Evolutionary conservation across 2,329 filamentous ascomycete species (phyloP).

Genomic region (Aspergillus tamarii): DNA sequence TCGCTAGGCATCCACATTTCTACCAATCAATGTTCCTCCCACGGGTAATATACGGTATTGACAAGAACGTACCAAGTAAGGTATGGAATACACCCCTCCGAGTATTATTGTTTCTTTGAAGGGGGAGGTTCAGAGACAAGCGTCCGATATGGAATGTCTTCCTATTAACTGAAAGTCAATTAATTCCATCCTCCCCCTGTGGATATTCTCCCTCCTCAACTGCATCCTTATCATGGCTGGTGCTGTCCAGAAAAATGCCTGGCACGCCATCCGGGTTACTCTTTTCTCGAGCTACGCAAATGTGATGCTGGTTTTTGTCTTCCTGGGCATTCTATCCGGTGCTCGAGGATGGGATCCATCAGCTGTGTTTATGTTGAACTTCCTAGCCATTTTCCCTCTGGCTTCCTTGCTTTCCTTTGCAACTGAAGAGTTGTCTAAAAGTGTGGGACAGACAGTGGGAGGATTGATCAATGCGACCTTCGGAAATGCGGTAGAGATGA

Average conservation of each 20-base stretch:
- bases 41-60: not conserved
- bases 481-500: slow-evolving; percentile 65
- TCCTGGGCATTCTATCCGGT: slow-evolving; percentile 72
- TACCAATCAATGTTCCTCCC: not conserved
- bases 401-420: slow-evolving; percentile 11
- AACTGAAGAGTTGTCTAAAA: slow-evolving; percentile 11
- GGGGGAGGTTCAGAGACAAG: no score
- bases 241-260: not conserved
- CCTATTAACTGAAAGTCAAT: not conserved
- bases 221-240: not conserved
- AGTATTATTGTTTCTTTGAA: not conserved
- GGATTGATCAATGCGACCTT: slow-evolving; percentile 48
- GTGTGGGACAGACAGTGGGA: slow-evolving; percentile 11
- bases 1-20: slow-evolving; percentile 11
- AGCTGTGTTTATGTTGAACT: slow-evolving; percentile 78
- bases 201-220: not conserved
- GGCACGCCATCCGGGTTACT: slow-evolving; percentile 57
- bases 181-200: not conserved
- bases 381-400: slow-evolving; percentile 53
- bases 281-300: slow-evolving; percentile 80
- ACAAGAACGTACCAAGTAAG: not conserved
- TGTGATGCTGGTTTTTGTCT: slow-evolving; percentile 71
- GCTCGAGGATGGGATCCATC: slow-evolving; percentile 61
- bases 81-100: not conserved
- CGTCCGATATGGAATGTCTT: not conserved